A percentile compares a stretch with the other conserved stretches of the same genome.
These are phyloP conservation scores for Mortierella alpina DNA, from an alignment of 192 early-diverging fungal species.

Conservation along the genomic window DNA sequence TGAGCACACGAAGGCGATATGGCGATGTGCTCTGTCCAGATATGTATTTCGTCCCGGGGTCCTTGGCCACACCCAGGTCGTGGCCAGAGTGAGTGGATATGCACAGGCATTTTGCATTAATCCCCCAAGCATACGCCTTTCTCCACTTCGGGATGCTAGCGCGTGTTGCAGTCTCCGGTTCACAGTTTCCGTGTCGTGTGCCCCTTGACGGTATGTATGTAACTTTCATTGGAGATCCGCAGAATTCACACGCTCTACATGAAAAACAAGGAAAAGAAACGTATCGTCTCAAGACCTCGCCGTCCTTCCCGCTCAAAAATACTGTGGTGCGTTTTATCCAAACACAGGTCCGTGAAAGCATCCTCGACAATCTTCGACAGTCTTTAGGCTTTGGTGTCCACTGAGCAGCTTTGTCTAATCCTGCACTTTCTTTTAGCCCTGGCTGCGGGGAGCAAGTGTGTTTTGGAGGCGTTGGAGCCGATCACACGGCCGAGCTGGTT, in stretches of 20 bases:
- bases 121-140: too few relatives aligned
- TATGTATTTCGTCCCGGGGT: too few relatives aligned
- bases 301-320: neutral
- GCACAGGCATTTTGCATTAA: too few relatives aligned
- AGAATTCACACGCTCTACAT: conserved; percentile 23
- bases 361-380: neutral
- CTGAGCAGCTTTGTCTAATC: neutral
- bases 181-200: neutral
- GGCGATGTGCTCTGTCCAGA: too few relatives aligned
- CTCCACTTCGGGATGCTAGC: neutral
- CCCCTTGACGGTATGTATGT: too few relatives aligned
- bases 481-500: too few relatives aligned
- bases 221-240: neutral
- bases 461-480: neutral
- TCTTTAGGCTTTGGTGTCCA: neutral
- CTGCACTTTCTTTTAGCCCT: neutral
- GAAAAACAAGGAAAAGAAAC: neutral
- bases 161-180: neutral
- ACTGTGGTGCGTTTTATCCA: neutral
- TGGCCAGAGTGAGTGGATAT: too few relatives aligned
- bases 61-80: too few relatives aligned
- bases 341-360: neutral
- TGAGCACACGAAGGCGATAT: too few relatives aligned
- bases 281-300: too few relatives aligned
- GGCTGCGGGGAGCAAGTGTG: neutral